phyloP scores from a whole-genome alignment of 1,284 basidiomycete genomes.

The Ganoderma sp. region DNA sequence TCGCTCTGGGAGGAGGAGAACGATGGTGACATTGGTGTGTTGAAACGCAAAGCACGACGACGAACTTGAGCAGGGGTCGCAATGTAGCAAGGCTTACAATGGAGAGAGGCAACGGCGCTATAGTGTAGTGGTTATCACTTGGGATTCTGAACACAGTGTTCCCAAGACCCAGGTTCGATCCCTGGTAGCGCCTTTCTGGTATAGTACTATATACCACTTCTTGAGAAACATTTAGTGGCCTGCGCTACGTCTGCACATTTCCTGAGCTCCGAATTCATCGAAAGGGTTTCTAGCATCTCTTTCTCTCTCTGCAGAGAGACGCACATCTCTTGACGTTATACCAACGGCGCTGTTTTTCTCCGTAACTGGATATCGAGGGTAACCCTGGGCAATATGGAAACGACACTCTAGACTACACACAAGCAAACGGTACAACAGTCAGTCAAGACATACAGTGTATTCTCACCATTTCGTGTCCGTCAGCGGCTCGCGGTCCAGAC shows the following conservation, averaged over 20 bases:
- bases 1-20: too few species aligned
- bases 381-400: neutral
- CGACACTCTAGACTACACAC: neutral
- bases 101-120: slow-evolving; percentile 6
- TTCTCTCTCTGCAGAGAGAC: slow-evolving; percentile 12
- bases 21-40: too few species aligned
- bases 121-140: slow-evolving; percentile 29
- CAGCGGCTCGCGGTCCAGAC: slow-evolving; percentile 35
- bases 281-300: slow-evolving; percentile 18
- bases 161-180: slow-evolving; percentile 29
- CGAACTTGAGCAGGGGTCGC: too few species aligned
- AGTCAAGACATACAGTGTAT: neutral
- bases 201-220: too few species aligned
- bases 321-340: slow-evolving; percentile 24
- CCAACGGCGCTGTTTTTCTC: slow-evolving; percentile 21
- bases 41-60: too few species aligned
- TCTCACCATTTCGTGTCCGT: slow-evolving; percentile 33
- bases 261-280: slow-evolving; percentile 20
- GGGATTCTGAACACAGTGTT: slow-evolving; percentile 24
- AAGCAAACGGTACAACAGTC: neutral
- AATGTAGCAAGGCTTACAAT: too few species aligned
- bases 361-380: neutral
- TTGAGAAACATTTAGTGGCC: too few species aligned
- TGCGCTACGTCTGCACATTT: neutral
- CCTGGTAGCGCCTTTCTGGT: slow-evolving; percentile 26